Evolutionary conservation across 2,329 filamentous ascomycete genomes (phyloP).

Genomic region (Elsinoe ampelina): DNA sequence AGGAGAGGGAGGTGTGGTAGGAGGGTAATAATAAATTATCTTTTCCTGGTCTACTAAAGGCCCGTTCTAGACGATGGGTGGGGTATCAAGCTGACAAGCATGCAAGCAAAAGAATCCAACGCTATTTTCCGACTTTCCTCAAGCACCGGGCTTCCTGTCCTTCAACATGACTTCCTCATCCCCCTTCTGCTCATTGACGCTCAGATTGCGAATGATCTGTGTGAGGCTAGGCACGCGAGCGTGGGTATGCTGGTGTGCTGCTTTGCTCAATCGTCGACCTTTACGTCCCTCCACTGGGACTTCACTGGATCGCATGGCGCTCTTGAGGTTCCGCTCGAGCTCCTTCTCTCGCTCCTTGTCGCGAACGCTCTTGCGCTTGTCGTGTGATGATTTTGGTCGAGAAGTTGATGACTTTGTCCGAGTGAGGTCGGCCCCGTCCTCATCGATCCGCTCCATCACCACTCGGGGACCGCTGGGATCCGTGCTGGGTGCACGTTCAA

Average conservation of each 20-base stretch:
- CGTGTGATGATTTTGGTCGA: background rate
- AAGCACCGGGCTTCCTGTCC: background rate
- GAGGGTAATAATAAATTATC: background rate
- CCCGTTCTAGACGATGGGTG: background rate
- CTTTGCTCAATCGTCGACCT: background rate
- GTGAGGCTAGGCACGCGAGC: slow-evolving; percentile 2
- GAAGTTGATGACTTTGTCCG: background rate
- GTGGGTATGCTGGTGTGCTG: slow-evolving; percentile 1
- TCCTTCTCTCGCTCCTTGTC: slow-evolving; percentile 3
- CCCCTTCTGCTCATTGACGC: background rate
- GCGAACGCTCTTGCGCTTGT: background rate
- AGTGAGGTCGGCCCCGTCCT: background rate
- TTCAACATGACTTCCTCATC: background rate
- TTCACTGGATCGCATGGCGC: background rate
- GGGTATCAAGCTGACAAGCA: slow-evolving; percentile 7
- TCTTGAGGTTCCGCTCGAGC: background rate
- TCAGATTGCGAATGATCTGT: slow-evolving; percentile 10
- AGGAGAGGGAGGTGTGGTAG: background rate
- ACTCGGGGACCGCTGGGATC: background rate
- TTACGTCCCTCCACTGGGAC: background rate
- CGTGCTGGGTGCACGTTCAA: slow-evolving; percentile 9
- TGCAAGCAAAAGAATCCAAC: background rate
- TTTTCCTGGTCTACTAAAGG: background rate
- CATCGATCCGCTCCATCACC: slow-evolving; percentile 7
- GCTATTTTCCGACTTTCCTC: background rate